Conservation (phyloP, 768 basidiomycete species). For the Melanogaster broomeanus region DNA sequence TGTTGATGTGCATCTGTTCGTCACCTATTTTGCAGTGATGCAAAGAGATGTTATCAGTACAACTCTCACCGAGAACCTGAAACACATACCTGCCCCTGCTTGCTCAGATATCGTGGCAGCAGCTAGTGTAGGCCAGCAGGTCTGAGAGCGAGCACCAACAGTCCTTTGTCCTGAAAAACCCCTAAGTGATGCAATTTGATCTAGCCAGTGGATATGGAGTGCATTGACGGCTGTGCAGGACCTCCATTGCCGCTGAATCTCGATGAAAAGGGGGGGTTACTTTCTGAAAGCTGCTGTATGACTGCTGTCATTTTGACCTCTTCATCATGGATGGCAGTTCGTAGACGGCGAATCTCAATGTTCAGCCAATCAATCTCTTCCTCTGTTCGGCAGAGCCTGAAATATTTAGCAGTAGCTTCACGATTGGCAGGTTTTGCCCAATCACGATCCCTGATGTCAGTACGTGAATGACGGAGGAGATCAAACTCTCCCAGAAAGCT, state of each 20-base stretch:
- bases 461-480: slow-evolving; percentile 1
- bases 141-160: background rate
- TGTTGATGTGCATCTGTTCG: too few species aligned
- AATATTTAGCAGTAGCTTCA: slow-evolving; percentile 3
- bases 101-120: too few species aligned
- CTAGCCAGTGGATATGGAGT: background rate
- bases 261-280: too few species aligned
- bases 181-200: background rate
- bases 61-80: too few species aligned
- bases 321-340: background rate
- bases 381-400: slow-evolving; percentile 1
- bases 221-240: background rate
- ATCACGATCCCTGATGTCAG: background rate
- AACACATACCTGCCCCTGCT: too few species aligned
- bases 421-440: slow-evolving; percentile 5
- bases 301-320: too few species aligned
- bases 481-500: slow-evolving; percentile 6
- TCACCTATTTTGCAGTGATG: background rate
- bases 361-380: slow-evolving; percentile 9
- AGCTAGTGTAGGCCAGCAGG: background rate
- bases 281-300: too few species aligned
- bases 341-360: slow-evolving; percentile 3
- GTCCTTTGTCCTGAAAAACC: background rate
- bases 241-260: too few species aligned
- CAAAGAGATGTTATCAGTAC: too few species aligned